phyloP scores from a whole-genome alignment of 2,329 filamentous ascomycete species.

The Alternaria arborescens region DNA sequence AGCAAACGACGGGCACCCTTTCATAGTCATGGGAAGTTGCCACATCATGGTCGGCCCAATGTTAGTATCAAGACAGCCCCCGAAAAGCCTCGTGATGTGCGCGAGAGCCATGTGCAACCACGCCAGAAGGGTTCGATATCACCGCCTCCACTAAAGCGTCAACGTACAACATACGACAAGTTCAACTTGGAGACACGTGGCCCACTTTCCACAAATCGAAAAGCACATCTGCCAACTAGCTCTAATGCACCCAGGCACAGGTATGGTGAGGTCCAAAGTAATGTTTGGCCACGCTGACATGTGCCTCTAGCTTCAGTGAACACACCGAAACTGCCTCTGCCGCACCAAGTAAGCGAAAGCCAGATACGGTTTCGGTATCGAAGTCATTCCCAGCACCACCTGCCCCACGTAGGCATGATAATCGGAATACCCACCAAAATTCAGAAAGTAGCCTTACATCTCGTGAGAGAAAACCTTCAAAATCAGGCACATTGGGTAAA shows the following conservation, averaged over 20 bases:
- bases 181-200: background rate
- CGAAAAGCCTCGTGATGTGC: background rate
- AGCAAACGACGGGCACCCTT: background rate
- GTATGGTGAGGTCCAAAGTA: conserved; percentile 2
- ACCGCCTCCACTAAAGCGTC: conserved; percentile 36
- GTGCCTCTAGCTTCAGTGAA: conserved; percentile 1
- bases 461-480: conserved; percentile 22
- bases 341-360: background rate
- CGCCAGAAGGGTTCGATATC: conserved; percentile 25
- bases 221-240: background rate
- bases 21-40: background rate
- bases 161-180: conserved; percentile 13
- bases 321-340: background rate
- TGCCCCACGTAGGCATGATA: background rate
- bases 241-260: conserved; percentile 8
- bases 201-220: background rate
- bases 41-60: background rate
- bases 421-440: background rate
- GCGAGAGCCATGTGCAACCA: background rate
- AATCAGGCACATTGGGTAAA: conserved; percentile 11
- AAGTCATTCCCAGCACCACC: background rate
- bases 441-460: background rate
- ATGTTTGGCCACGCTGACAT: background rate
- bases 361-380: background rate
- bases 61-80: background rate